These are phyloP conservation scores for Cryptococcus sp. DNA, from an alignment of 1,284 basidiomycete species.

Conservation along the genomic window DNA sequence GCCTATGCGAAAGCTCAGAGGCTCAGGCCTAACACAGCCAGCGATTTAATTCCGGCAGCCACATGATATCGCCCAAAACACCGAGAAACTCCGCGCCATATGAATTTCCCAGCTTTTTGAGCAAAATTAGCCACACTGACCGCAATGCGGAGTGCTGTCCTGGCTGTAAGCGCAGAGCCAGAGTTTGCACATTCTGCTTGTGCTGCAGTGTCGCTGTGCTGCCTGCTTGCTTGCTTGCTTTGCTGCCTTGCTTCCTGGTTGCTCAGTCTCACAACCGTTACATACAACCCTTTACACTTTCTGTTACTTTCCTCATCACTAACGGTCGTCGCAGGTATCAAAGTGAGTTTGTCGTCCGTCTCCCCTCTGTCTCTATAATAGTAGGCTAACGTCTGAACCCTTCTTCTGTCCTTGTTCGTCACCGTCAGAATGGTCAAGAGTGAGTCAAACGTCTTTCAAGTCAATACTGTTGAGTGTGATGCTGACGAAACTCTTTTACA, in stretches of 20 bases:
- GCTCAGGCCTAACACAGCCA: too few relatives aligned
- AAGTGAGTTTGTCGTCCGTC: conserved; percentile 21
- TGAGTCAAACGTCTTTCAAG: conserved; percentile 29
- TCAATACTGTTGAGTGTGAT: conserved; percentile 1
- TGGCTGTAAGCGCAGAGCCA: conserved; percentile 1
- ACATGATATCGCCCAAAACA: conserved; percentile 8
- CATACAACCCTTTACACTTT: background rate
- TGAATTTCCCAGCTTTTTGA: background rate
- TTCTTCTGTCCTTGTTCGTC: conserved; percentile 8
- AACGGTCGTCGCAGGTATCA: conserved; percentile 22
- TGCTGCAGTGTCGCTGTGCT: background rate
- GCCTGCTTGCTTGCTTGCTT: background rate
- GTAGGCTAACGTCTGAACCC: conserved; percentile 18
- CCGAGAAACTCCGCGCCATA: conserved; percentile 24
- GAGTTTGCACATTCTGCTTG: background rate
- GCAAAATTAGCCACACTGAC: background rate
- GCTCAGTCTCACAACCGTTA: conserved; percentile 1
- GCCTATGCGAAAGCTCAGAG: too few relatives aligned
- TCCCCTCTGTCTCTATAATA: background rate
- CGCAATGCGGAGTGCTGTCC: background rate
- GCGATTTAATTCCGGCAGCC: conserved; percentile 1
- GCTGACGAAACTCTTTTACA: conserved; percentile 18
- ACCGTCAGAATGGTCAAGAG: conserved; percentile 48
- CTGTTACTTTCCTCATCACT: conserved; percentile 11
- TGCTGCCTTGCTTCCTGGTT: background rate